These are phyloP conservation scores for Collybia nuda DNA, from an alignment of 768 basidiomycete species.

Conservation along the genomic window DNA sequence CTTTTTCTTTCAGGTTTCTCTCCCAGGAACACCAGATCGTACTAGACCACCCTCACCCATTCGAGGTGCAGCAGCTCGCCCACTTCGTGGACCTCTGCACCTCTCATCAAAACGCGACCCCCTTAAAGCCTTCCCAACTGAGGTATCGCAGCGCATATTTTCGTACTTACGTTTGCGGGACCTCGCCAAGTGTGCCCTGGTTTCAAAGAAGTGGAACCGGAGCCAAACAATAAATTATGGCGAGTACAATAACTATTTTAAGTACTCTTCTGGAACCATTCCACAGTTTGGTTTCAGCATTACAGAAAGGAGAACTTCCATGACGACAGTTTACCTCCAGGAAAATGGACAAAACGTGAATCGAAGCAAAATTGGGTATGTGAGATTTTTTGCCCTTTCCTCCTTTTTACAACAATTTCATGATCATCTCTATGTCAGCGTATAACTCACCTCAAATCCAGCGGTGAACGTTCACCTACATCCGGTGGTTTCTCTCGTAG, in stretches of 20 bases:
- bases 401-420: constrained; percentile 1
- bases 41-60: constrained; percentile 63
- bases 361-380: constrained; percentile 91
- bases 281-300: constrained; percentile 89
- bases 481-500: constrained; percentile 31
- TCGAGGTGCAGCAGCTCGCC: constrained; percentile 44
- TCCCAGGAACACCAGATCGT: constrained; percentile 65
- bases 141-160: constrained; percentile 80
- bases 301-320: constrained; percentile 88
- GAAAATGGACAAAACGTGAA: constrained; percentile 91
- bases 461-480: constrained; percentile 39
- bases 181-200: constrained; percentile 75
- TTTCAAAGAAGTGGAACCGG: constrained; percentile 84
- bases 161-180: constrained; percentile 56
- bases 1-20: constrained; percentile 49
- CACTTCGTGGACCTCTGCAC: constrained; percentile 47
- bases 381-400: constrained; percentile 11
- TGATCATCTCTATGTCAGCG: constrained; percentile 43
- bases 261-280: too few relatives aligned
- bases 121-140: constrained; percentile 73
- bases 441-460: constrained; percentile 41
- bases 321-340: constrained; percentile 72
- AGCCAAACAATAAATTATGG: constrained; percentile 93
- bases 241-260: constrained; percentile 27
- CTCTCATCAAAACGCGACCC: constrained; percentile 53